Evolutionary conservation across 768 basidiomycete genomes (phyloP), one percentile per base, ranked within the genome.

Genomic region (Xerocomus spinulosus): DNA sequence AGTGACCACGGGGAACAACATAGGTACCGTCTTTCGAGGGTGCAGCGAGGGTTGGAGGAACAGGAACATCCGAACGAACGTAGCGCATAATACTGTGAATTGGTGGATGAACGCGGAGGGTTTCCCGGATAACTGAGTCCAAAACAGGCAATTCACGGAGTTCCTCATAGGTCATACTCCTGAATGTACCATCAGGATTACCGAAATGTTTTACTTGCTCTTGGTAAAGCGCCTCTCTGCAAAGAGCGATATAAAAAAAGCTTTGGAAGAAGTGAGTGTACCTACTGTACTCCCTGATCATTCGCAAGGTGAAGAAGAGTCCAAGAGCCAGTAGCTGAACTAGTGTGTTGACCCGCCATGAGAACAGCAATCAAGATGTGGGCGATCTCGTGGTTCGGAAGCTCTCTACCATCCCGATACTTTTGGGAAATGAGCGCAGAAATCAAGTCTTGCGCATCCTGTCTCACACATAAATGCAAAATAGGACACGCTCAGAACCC

Each of bases 271-370:
- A 17, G 9, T 8, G 38, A 32, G 3, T 18, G 7, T 10, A 78
- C 85, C 59, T 62, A 93, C 90, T 80, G 82, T 51, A 94, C 59
- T 21, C 87, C 81, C 1, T 78, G 79, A 39, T 83, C 78, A 53
- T 80, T 72, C 24, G 93, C 95, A 25, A 98, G 66, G 61, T 96
- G 92, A 35, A 97, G 79, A 32, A 98, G 74, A 14, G 84, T 65
- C 96, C 96, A 99, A 9, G 92, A 85, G 26, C 83, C 83, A 18
- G 91, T 86, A 2, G 96, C 85, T 13, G 96, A 96, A 58, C 88
- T 91, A 0, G 96, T 99, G 70, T 99, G 96, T 71, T 99, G 96
- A 32, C 96, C 96, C 36, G 96, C 96, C 96, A 99, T 98, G 54
- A 99, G 83, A 38, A 99, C 80, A 14, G 96, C 96, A 60, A 97